Base-by-base conservation (phyloP, 495 filamentous ascomycete species). In the Cenococcum geophilum region DNA sequence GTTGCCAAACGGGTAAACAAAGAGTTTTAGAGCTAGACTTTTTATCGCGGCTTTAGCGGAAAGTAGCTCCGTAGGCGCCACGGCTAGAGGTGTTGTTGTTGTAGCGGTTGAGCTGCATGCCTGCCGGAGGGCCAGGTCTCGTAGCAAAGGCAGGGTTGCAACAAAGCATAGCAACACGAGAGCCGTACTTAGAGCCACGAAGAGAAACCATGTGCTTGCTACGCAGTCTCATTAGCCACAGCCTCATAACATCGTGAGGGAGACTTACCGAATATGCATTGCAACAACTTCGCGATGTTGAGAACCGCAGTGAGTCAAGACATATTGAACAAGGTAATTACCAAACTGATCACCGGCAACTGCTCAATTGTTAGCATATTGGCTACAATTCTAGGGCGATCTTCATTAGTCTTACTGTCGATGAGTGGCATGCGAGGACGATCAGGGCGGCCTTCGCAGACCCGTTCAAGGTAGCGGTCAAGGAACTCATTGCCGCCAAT, bases 161-260 rank as follows among this genome's bases (percentile, higher is more conserved):
- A 76, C 95, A 97, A 59, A 97, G 88, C 91, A 97, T 97, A 52
- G 92, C 93, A 48, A 97, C 93, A 55, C 93, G 89, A 59, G 93
- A 97, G 59, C 93, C 93, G 73, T 97, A 98, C 72, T 98, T 98
- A 65, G 93, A 97, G 47, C 93, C 93, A 59, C 93, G 91, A 37
- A 98, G 85, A 61, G 95, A 97, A 25, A 98, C 93, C 93, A 98
- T 98, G 75, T 98, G 93, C 77, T 98, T 98, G 64, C 84, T 84
- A 56, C 51, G 11, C 40, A 55, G 1, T 35, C 50, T 72, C 27
- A 63, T n/a, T 22, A 52, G 11, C 20, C 16, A 4, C 6, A 1
- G 49, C 4, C 20, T 52, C 20, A 23, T 2, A 52, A 23, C 4
- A 32, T 52, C 25, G 49, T 2, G 53, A 32, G 27, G 27, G 3